Evolutionary conservation across 2,329 filamentous ascomycete species (phyloP).

Genomic region (Diplodia scrobiculata): DNA sequence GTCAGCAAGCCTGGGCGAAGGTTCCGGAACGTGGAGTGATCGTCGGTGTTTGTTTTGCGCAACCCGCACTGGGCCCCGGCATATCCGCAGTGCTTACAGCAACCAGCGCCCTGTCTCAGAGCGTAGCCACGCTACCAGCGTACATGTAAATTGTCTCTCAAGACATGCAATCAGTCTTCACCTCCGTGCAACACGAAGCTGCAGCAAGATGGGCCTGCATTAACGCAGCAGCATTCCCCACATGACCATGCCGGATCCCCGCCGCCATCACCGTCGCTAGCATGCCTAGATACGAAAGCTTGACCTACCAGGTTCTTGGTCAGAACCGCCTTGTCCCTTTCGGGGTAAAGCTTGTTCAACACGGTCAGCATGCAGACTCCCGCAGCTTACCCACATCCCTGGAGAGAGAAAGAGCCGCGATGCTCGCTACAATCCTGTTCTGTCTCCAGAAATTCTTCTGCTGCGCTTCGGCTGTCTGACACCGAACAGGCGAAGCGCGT

Average conservation of each 20-base stretch:
- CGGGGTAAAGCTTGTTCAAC: conserved; percentile 3
- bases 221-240: not conserved
- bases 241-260: conserved; percentile 18
- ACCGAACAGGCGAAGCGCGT: conserved; percentile 7
- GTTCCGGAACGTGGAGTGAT: not conserved
- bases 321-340: conserved; percentile 1
- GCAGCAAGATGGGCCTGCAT: not conserved
- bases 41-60: not conserved
- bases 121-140: not conserved
- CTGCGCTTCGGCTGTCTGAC: conserved; percentile 3
- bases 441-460: not conserved
- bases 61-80: not conserved
- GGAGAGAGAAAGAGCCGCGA: conserved; percentile 11
- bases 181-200: not conserved
- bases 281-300: conserved; percentile 4
- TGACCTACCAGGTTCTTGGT: not conserved
- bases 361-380: conserved; percentile 12
- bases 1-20: not conserved
- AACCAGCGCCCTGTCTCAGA: not conserved
- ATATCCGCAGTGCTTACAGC: not conserved
- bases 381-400: not conserved
- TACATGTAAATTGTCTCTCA: not conserved
- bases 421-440: not conserved
- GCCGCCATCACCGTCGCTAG: conserved; percentile 19
- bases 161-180: not conserved